Percentiles rank a stretch among this genome's conserved stretches.
These are phyloP conservation scores for Hyaloperonospora arabidopsidis DNA, from an alignment of 352 stramenopile species.

Conservation along the genomic window DNA sequence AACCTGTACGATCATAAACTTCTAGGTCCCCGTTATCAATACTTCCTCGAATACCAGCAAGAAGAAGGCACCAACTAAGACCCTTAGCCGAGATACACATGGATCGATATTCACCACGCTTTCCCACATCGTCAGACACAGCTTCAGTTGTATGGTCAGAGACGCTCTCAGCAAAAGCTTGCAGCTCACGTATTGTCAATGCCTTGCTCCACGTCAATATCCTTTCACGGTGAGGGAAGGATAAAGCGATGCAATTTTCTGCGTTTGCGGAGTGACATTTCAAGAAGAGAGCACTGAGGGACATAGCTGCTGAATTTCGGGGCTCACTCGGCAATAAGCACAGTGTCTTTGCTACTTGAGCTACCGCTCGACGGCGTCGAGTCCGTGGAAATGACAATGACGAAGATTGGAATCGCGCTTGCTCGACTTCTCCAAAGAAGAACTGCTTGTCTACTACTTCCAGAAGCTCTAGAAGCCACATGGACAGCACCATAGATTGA, in stretches of 20 bases:
- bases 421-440: conserved; percentile 20
- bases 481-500: conserved; percentile 25
- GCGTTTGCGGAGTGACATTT: conserved; percentile 19
- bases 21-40: conserved; percentile 32
- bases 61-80: conserved; percentile 33
- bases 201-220: conserved; percentile 8
- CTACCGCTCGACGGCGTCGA: conserved; percentile 25
- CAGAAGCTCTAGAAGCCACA: conserved; percentile 34
- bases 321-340: not conserved
- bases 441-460: conserved; percentile 38
- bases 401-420: not conserved
- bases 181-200: conserved; percentile 23
- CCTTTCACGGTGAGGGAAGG: conserved; percentile 15
- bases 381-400: conserved; percentile 20
- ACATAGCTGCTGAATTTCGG: conserved; percentile 9
- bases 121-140: not conserved
- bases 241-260: conserved; percentile 11
- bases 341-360: conserved; percentile 21
- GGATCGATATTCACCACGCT: conserved; percentile 1
- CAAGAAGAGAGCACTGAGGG: conserved; percentile 38
- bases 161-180: conserved; percentile 11
- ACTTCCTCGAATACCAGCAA: conserved; percentile 32
- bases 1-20: conserved; percentile 38
- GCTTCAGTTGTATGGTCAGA: conserved; percentile 5
- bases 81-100: conserved; percentile 11